Evolutionary conservation across 2,329 filamentous ascomycete genomes (phyloP), one percentile per base, ranked within the genome.

Genomic region (Colletotrichum tamarilloi): DNA sequence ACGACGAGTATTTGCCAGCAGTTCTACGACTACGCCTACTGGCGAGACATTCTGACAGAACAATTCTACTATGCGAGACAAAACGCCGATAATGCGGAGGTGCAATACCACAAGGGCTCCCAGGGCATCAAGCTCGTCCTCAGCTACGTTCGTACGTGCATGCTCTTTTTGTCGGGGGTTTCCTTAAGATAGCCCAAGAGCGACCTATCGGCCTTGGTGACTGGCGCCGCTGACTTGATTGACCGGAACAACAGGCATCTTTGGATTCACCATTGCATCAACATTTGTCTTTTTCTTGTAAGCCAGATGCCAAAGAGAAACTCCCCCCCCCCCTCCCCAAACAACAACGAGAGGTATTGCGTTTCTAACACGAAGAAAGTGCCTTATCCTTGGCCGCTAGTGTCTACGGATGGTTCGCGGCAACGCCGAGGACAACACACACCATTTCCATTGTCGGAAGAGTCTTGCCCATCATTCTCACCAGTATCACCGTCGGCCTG

Each of bases 271-370:
- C 1, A 65, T 73, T 32, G 56, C 68, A 62, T 71, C 71, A 1
- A 62, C 67, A 14, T 66, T 73, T 52, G 71, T 73, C n/a, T 73
- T 73, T 8, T 73, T 73, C 52, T 73, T 73, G 71, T 73, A 65
- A 1, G 67, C 24, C 49, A 5, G 12, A 4, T 19, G 7, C 8
- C 11, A 11, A 2, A 2, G 32, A 35, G 32, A 35, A 3, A 2
- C n/a, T 4, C 26, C 0, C 4, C 24, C 26, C 24, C 24, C 35
- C 26, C 22, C 2, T 32, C 8, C 30, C 3, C 9, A 32, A 32
- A 32, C 30, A 32, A 32, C 12, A n/a, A 9, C 22, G 3, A 55
- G 12, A 5, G 11, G 24, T 22, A 3, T 16, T 11, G 11, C 4
- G 8, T n/a, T 57, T 26, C 55, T 70, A 14, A 73, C 26, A 14